Conservation (phyloP, 257 asterid species). For the Solanum rostratum region DNA sequence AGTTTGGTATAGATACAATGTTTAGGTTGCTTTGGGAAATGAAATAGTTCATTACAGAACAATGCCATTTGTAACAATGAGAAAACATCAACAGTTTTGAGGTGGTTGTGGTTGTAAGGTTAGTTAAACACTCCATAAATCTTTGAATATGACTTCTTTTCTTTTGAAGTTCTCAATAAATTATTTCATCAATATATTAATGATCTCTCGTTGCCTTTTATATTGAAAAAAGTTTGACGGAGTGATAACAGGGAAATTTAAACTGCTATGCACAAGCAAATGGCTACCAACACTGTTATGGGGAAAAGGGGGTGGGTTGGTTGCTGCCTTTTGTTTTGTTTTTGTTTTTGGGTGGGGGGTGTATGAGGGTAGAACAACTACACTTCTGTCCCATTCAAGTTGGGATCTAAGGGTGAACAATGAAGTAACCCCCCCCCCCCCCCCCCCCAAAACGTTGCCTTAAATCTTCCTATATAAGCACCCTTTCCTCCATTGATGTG, state of each 20-base stretch:
- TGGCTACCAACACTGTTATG: not conserved
- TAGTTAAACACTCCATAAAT: not conserved
- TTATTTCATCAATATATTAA: not conserved
- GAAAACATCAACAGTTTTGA: not conserved
- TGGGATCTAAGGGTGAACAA: not conserved
- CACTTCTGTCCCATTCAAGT: not conserved
- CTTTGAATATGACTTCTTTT: not conserved
- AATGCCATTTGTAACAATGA: not conserved
- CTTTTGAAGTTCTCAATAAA: not conserved
- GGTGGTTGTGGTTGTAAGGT: not conserved
- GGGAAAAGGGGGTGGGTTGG: not conserved
- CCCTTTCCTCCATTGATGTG: too few species aligned
- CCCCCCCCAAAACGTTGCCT: too few species aligned
- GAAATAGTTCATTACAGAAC: not conserved
- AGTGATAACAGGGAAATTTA: not conserved
- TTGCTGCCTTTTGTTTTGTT: too few species aligned
- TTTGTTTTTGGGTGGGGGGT: too few species aligned
- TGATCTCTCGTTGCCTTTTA: not conserved
- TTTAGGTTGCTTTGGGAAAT: not conserved
- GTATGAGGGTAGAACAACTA: too few species aligned
- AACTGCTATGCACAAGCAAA: not conserved
- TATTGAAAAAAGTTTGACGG: not conserved
- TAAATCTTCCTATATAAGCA: too few species aligned
- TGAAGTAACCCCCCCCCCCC: too few species aligned
- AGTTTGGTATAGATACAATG: not conserved